These are phyloP conservation scores for Hippophae tibetana DNA, from an alignment of 306 rosid genomes.

Conservation along the genomic window DNA sequence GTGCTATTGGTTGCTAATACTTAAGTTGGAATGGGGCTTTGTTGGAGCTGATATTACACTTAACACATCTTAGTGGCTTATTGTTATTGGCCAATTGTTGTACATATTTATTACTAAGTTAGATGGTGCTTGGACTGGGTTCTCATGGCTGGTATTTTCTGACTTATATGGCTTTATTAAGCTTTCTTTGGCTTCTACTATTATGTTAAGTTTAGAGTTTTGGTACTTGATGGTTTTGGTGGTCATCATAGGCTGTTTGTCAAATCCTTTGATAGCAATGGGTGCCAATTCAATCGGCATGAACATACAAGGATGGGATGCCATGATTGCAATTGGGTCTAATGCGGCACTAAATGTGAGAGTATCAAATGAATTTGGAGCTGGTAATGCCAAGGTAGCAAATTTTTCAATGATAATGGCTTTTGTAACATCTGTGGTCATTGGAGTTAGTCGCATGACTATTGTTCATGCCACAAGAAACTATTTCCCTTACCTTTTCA, in stretches of 20 bases:
- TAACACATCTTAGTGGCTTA: conserved; percentile 61
- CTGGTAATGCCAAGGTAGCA: too few relatives aligned
- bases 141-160: conserved; percentile 56
- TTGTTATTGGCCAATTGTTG: conserved; percentile 29
- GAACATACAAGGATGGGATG: conserved; percentile 68
- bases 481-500: conserved; percentile 54
- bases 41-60: conserved; percentile 56
- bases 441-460: conserved; percentile 1
- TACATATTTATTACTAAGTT: conserved; percentile 58
- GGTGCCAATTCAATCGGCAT: conserved; percentile 68
- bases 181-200: conserved; percentile 15
- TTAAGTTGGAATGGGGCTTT: conserved; percentile 52
- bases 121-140: conserved; percentile 78
- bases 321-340: conserved; percentile 70
- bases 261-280: conserved; percentile 47
- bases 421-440: too few relatives aligned
- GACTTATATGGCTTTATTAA: conserved; percentile 51
- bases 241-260: conserved; percentile 20
- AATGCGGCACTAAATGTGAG: neutral
- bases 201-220: conserved; percentile 76
- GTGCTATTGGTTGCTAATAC: conserved; percentile 48
- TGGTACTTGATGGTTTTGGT: conserved; percentile 80
- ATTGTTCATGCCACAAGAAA: conserved; percentile 37
- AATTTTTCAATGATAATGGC: too few relatives aligned
- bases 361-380: too few relatives aligned